phyloP scores from a whole-genome alignment of 768 basidiomycete species.

The Multifurca ochricompacta region DNA sequence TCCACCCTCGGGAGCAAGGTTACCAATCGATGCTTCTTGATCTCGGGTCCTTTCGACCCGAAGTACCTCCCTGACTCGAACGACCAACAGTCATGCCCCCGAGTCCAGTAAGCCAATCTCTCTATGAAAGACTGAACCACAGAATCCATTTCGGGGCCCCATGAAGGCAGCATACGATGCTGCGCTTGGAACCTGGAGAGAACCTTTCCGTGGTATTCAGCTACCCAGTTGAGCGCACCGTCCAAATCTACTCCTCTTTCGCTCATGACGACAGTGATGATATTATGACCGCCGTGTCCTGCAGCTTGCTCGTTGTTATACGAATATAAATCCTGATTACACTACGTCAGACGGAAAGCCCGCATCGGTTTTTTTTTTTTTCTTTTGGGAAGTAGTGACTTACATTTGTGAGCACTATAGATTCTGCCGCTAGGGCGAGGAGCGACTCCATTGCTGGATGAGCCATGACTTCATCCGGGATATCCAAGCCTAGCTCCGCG shows the following conservation, averaged over 20 bases:
- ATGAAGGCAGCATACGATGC: constrained; percentile 28
- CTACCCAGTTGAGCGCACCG: constrained; percentile 32
- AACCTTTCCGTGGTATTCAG: constrained; percentile 17
- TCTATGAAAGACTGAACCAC: constrained; percentile 31
- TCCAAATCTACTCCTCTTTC: constrained; percentile 29
- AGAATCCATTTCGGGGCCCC: constrained; percentile 28
- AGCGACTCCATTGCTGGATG: too few species aligned
- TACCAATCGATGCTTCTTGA: constrained; percentile 16
- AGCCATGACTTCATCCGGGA: constrained; percentile 34
- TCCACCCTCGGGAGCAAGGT: background rate
- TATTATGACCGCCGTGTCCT: constrained; percentile 34
- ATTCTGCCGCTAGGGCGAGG: constrained; percentile 25
- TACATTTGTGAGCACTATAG: constrained; percentile 35
- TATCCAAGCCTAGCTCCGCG: constrained; percentile 29
- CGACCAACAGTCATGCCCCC: constrained; percentile 27
- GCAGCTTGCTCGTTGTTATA: constrained; percentile 34
- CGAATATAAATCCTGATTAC: constrained; percentile 35
- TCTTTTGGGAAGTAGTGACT: background rate
- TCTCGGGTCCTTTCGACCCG: constrained; percentile 24
- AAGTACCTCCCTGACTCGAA: constrained; percentile 31
- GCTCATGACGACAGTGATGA: constrained; percentile 36
- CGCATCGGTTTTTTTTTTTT: background rate
- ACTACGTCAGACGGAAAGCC: constrained; percentile 17
- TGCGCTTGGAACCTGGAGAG: constrained; percentile 29
- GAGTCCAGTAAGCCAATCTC: constrained; percentile 34